Percentiles rank a stretch among this genome's conserved stretches.
Conservation (phyloP, 129 eudicot genomes). For the Lactuca sativa region DNA sequence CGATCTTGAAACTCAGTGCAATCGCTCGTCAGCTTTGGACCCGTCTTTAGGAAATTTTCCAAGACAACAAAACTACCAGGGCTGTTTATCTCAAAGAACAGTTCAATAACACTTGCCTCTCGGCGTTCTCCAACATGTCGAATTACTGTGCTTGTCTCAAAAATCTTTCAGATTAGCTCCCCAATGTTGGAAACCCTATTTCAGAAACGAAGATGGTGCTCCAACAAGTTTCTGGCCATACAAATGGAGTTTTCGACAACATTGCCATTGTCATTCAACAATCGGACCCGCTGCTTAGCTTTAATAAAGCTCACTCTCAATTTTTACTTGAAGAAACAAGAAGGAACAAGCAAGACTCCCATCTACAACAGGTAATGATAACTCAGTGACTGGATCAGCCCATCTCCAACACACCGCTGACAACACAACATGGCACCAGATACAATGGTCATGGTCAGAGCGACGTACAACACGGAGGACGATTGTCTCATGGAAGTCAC, state of each 20-base stretch:
- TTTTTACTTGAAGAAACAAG: too few relatives aligned
- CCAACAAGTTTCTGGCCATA: not conserved
- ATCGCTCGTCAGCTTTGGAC: not conserved
- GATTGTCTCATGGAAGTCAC: not conserved
- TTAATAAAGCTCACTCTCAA: too few relatives aligned
- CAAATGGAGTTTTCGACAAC: not conserved
- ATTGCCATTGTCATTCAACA: not conserved
- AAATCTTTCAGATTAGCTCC: not conserved
- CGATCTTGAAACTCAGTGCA: too few relatives aligned
- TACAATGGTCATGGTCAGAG: not conserved
- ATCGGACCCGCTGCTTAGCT: too few relatives aligned
- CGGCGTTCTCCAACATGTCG: not conserved
- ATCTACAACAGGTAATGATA: too few relatives aligned
- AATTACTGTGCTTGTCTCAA: not conserved
- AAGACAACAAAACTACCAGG: not conserved
- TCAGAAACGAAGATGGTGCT: slow-evolving; percentile 1
- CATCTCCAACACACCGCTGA: not conserved
- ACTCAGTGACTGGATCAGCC: too few relatives aligned
- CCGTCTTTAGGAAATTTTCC: not conserved
- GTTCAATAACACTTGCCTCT: not conserved
- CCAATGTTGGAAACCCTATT: not conserved
- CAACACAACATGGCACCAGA: not conserved
- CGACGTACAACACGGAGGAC: not conserved
- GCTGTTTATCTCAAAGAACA: not conserved
- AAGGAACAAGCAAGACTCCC: too few relatives aligned